These are phyloP conservation scores for Nidularia pulvinata DNA, from an alignment of 768 basidiomycete species.

Conservation along the genomic window DNA sequence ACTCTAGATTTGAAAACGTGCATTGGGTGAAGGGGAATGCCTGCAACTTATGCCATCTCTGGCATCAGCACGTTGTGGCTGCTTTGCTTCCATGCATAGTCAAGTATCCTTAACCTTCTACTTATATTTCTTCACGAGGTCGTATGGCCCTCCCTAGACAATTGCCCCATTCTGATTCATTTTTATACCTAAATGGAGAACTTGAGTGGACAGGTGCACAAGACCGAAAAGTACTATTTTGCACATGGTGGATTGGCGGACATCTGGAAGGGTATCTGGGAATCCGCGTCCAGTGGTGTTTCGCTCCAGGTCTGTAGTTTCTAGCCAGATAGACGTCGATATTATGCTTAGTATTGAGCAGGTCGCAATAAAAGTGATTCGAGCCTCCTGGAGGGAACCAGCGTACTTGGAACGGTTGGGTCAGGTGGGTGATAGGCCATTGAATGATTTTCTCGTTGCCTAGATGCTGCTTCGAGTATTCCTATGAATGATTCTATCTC, in stretches of 20 bases:
- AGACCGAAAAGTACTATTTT: conserved; percentile 5
- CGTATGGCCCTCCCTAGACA: too few species aligned
- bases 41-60: too few species aligned
- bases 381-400: neutral
- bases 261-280: conserved; percentile 9
- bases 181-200: neutral
- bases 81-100: too few species aligned
- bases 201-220: neutral
- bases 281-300: neutral
- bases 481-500: neutral
- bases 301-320: too few species aligned
- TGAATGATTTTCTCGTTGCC: neutral
- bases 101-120: too few species aligned
- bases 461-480: neutral
- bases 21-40: too few species aligned
- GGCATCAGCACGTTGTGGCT: too few species aligned
- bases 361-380: conserved; percentile 7
- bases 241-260: conserved; percentile 12
- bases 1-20: too few species aligned
- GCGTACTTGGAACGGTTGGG: neutral
- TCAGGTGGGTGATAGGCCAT: neutral
- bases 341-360: neutral
- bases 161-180: too few species aligned
- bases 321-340: neutral
- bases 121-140: too few species aligned